Conservation (phyloP, 768 basidiomycete genomes). For the Bullera alba region DNA sequence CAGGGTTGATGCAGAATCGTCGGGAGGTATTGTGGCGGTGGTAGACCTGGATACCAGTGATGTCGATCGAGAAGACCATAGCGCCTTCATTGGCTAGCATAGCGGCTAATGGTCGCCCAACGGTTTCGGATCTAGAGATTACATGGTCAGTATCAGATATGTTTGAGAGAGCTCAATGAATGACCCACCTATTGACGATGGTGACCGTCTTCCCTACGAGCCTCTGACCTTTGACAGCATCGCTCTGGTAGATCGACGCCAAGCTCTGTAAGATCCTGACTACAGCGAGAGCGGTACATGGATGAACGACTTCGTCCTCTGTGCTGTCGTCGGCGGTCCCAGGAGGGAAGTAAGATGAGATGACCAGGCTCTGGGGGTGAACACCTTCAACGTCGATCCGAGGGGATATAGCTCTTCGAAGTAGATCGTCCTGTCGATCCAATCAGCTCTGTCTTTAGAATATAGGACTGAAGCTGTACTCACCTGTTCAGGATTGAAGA, state of each 20-base stretch:
- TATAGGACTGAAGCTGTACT: not conserved
- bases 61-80: conserved; percentile 21
- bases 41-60: conserved; percentile 10
- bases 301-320: conserved; percentile 4
- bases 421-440: conserved; percentile 12
- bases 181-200: conserved; percentile 21
- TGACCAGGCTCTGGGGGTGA: not conserved
- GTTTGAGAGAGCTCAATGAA: not conserved
- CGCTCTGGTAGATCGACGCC: conserved; percentile 5
- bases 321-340: not conserved
- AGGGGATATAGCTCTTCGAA: conserved; percentile 13
- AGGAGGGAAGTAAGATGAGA: not conserved
- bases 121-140: conserved; percentile 19
- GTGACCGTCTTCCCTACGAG: conserved; percentile 14
- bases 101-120: conserved; percentile 19
- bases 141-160: not conserved
- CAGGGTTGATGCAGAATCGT: conserved; percentile 1
- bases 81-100: conserved; percentile 26
- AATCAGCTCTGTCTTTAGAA: not conserved
- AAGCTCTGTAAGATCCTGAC: conserved; percentile 11
- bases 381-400: conserved; percentile 23
- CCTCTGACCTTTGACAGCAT: conserved; percentile 1
- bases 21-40: not conserved
- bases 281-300: conserved; percentile 22
- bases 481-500: conserved; percentile 6